These are phyloP conservation scores for Suillus tomentosus DNA, from an alignment of 768 basidiomycete species.

Conservation along the genomic window DNA sequence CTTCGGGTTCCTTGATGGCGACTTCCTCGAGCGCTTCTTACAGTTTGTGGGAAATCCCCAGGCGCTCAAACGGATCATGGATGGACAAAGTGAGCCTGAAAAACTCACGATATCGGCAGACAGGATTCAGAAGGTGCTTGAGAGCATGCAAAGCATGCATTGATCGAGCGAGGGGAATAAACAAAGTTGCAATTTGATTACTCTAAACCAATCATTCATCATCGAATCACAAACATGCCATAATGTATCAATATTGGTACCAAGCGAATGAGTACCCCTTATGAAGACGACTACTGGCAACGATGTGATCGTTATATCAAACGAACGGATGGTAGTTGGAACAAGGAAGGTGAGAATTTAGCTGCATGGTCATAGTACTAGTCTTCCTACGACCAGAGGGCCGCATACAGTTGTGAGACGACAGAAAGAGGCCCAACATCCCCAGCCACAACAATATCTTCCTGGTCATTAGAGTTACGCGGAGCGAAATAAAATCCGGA, in stretches of 20 bases:
- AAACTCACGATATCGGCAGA: slow-evolving; percentile 45
- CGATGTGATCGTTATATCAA: neutral
- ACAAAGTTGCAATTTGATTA: neutral
- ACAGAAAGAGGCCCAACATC: slow-evolving; percentile 10
- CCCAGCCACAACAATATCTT: slow-evolving; percentile 16
- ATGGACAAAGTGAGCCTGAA: slow-evolving; percentile 63
- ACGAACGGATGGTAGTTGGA: slow-evolving; percentile 12
- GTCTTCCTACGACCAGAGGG: slow-evolving; percentile 4
- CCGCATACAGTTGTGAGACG: slow-evolving; percentile 11
- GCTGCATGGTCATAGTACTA: neutral
- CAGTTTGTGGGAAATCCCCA: slow-evolving; percentile 40
- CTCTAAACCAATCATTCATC: neutral
- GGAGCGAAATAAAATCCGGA: slow-evolving; percentile 95
- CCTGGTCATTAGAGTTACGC: slow-evolving; percentile 26
- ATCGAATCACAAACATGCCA: slow-evolving; percentile 17
- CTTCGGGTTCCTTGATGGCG: slow-evolving; percentile 86
- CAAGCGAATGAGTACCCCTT: neutral
- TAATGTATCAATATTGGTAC: slow-evolving; percentile 21
- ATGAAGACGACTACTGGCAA: neutral
- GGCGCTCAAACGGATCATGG: slow-evolving; percentile 52
- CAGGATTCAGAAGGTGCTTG: slow-evolving; percentile 42
- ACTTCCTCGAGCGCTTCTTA: slow-evolving; percentile 75
- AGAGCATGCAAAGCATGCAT: slow-evolving; percentile 58
- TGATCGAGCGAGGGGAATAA: slow-evolving; percentile 29
- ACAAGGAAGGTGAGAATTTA: slow-evolving; percentile 18